Percentiles rank a stretch among this genome's conserved stretches.
Evolutionary conservation across 2,329 filamentous ascomycete species (phyloP).

Genomic region (Pezicula neosporulosa): DNA sequence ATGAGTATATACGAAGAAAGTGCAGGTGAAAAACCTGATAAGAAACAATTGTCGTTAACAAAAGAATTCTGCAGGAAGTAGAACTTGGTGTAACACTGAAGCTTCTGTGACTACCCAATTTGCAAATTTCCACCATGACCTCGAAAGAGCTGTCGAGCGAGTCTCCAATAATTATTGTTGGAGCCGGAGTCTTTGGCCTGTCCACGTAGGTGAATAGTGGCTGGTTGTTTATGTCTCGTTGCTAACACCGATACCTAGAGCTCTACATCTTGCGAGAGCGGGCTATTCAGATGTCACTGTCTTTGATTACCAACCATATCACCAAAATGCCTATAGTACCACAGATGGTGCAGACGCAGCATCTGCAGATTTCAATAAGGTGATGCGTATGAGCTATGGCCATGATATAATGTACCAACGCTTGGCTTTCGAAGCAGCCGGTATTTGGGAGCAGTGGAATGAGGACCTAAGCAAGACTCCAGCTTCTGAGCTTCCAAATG

Average conservation of each 20-base stretch:
- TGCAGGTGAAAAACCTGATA: too few relatives aligned
- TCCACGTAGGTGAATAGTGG: too few relatives aligned
- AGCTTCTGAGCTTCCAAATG: conserved; percentile 1
- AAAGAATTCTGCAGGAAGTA: too few relatives aligned
- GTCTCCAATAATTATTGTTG: too few relatives aligned
- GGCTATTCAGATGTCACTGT: conserved; percentile 44
- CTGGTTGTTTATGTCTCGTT: too few relatives aligned
- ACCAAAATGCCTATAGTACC: conserved; percentile 37
- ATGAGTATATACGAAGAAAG: too few relatives aligned
- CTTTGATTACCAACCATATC: conserved; percentile 42
- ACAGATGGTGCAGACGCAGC: conserved; percentile 38
- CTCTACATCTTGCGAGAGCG: conserved; percentile 34
- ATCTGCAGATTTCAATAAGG: conserved; percentile 43
- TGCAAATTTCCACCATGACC: too few relatives aligned
- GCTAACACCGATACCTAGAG: conserved; percentile 11
- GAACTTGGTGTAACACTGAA: too few relatives aligned
- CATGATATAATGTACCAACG: conserved; percentile 20
- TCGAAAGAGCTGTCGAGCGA: too few relatives aligned
- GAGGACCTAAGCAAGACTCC: background rate
- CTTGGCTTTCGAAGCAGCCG: conserved; percentile 1
- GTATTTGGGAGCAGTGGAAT: conserved; percentile 4
- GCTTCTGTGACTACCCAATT: too few relatives aligned
- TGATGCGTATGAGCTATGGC: conserved; percentile 41
- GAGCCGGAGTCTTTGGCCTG: too few relatives aligned
- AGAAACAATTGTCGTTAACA: too few relatives aligned